Conservation (phyloP, 2,329 filamentous ascomycete species). For the Ceratocystis diversiconidia region DNA sequence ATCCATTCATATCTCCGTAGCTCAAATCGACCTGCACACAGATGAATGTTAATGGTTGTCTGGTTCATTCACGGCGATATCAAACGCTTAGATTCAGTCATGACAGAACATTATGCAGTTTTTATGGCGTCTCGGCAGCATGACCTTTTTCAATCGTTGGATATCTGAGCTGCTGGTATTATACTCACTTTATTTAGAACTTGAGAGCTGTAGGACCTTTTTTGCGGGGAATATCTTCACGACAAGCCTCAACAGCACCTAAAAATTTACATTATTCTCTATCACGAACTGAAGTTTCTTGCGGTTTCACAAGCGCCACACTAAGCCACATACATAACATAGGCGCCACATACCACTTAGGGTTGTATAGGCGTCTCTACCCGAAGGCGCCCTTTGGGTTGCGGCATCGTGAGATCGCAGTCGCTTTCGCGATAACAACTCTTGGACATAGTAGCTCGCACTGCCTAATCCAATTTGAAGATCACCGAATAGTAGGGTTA, state of each 20-base stretch:
- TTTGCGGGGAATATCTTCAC: neutral
- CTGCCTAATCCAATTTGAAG: no score
- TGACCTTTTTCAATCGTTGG: neutral
- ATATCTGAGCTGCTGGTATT: neutral
- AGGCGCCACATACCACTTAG: neutral
- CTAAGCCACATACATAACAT: neutral
- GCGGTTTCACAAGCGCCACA: constrained; percentile 12
- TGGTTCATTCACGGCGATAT: neutral
- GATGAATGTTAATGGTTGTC: neutral
- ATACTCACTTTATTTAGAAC: neutral
- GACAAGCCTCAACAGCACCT: neutral
- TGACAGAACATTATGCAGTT: neutral
- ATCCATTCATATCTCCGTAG: no score
- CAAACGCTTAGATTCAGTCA: neutral
- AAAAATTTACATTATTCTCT: neutral
- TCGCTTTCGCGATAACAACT: neutral
- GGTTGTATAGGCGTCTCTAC: no score
- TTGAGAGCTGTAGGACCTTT: neutral
- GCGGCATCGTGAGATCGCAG: no score
- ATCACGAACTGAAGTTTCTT: constrained; percentile 1
- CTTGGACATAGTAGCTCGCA: neutral
- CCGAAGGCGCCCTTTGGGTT: no score
- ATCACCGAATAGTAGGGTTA: neutral
- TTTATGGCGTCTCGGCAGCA: neutral
- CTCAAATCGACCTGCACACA: no score